Evolutionary conservation across 1,284 basidiomycete genomes (phyloP).

Genomic region (Boletus subluridellus): DNA sequence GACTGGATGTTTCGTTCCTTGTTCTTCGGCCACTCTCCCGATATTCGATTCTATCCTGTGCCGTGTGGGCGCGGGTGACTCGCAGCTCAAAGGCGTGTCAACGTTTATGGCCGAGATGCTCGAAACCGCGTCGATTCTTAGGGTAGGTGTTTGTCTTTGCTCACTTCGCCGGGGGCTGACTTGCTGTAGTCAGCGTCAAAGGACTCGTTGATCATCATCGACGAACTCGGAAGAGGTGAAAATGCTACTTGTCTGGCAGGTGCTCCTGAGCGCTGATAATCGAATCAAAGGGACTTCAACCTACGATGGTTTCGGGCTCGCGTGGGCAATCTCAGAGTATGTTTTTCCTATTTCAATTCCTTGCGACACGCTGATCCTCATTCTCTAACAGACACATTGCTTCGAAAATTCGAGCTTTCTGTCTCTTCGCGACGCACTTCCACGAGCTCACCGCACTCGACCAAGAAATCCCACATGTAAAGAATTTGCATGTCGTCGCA

Average conservation of each 20-base stretch:
- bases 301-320: slow-evolving; percentile 97
- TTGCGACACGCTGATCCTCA: not conserved
- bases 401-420: slow-evolving; percentile 86
- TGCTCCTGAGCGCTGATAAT: not conserved
- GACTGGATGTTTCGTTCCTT: slow-evolving; percentile 93
- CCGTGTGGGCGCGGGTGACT: slow-evolving; percentile 95
- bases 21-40: slow-evolving; percentile 80
- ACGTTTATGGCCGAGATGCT: slow-evolving; percentile 99
- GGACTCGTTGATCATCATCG: slow-evolving; percentile 96
- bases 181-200: slow-evolving; percentile 74
- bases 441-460: slow-evolving; percentile 94
- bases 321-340: slow-evolving; percentile 98
- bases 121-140: slow-evolving; percentile 93
- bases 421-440: slow-evolving; percentile 97
- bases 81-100: slow-evolving; percentile 94
- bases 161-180: not conserved
- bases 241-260: not conserved
- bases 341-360: slow-evolving; percentile 21
- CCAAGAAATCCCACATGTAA: slow-evolving; percentile 73
- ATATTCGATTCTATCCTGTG: slow-evolving; percentile 97
- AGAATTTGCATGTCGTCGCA: slow-evolving; percentile 94
- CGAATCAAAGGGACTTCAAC: slow-evolving; percentile 78
- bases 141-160: slow-evolving; percentile 48
- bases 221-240: slow-evolving; percentile 90
- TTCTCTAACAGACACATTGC: slow-evolving; percentile 78